A percentile compares a stretch with the other conserved stretches of the same genome.
Conservation (phyloP, 129 eudicot genomes). For the Saposhnikovia divaricata region DNA sequence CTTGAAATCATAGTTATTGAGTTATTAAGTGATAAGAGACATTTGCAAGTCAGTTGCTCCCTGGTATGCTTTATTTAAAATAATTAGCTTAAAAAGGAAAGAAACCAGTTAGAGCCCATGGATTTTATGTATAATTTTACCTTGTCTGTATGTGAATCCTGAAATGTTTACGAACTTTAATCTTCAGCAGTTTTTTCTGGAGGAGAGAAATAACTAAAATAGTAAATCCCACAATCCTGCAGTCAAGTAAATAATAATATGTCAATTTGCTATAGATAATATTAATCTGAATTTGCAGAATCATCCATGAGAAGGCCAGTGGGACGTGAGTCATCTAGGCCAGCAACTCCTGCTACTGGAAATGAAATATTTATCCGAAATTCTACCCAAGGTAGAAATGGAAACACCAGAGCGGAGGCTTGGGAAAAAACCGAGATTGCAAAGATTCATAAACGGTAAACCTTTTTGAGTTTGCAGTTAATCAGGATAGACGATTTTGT, state of each 20-base stretch:
- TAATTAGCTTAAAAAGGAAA: neutral
- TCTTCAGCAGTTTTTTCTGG: neutral
- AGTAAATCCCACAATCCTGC: neutral
- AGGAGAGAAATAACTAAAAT: neutral
- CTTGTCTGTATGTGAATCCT: neutral
- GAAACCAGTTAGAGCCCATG: neutral
- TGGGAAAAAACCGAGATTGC: conserved; percentile 64
- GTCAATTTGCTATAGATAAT: neutral
- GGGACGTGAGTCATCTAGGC: conserved; percentile 25
- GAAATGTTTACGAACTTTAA: neutral
- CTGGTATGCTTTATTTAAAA: neutral
- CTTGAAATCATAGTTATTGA: neutral
- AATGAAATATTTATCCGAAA: conserved; percentile 18
- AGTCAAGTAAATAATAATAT: neutral
- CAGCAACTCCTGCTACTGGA: conserved; percentile 20
- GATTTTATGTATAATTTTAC: neutral
- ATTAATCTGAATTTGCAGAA: conserved; percentile 17
- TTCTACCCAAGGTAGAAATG: conserved; percentile 27
- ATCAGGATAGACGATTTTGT: neutral
- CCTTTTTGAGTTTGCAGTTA: neutral
- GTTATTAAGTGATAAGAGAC: neutral
- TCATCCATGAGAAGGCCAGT: conserved; percentile 22
- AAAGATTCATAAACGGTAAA: conserved; percentile 54
- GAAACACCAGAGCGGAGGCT: conserved; percentile 42
- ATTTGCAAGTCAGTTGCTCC: neutral